Evolutionary conservation across 495 filamentous ascomycete species (phyloP).

Genomic region (Xylaria bambusicola): DNA sequence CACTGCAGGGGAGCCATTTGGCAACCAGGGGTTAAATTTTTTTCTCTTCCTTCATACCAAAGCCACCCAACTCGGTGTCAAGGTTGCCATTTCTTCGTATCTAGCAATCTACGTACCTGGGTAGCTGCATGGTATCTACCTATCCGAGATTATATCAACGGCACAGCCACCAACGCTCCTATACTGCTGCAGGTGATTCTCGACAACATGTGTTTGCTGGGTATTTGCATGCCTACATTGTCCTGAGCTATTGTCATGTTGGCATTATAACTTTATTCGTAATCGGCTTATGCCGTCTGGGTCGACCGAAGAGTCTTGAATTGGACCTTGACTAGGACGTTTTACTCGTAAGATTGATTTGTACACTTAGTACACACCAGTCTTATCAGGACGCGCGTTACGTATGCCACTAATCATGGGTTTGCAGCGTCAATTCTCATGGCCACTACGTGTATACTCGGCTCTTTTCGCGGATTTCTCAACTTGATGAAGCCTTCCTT

Average conservation of each 20-base stretch:
- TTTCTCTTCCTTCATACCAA: too few species aligned
- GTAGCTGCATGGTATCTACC: too few species aligned
- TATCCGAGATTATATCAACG: slow-evolving; percentile 8
- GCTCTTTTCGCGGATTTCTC: too few species aligned
- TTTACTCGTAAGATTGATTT: background rate
- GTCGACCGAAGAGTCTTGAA: background rate
- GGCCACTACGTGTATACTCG: too few species aligned
- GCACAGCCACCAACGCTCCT: slow-evolving; percentile 1
- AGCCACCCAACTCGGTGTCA: too few species aligned
- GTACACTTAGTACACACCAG: too few species aligned
- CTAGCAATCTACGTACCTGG: background rate
- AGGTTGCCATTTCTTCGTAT: slow-evolving; percentile 9
- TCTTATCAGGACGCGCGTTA: too few species aligned
- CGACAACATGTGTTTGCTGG: too few species aligned
- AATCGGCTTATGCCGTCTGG: slow-evolving; percentile 3
- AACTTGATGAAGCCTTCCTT: background rate
- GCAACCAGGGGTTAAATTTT: background rate
- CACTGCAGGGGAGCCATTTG: background rate
- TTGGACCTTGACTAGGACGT: background rate
- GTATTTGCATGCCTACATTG: too few species aligned
- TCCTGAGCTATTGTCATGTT: too few species aligned
- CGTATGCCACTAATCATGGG: background rate
- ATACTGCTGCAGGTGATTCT: too few species aligned
- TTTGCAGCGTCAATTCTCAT: background rate
- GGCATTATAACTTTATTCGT: background rate